Percentiles rank a stretch among this genome's conserved stretches.
phyloP scores from a whole-genome alignment of 1,284 basidiomycete species.

The Gomphus sp. region DNA sequence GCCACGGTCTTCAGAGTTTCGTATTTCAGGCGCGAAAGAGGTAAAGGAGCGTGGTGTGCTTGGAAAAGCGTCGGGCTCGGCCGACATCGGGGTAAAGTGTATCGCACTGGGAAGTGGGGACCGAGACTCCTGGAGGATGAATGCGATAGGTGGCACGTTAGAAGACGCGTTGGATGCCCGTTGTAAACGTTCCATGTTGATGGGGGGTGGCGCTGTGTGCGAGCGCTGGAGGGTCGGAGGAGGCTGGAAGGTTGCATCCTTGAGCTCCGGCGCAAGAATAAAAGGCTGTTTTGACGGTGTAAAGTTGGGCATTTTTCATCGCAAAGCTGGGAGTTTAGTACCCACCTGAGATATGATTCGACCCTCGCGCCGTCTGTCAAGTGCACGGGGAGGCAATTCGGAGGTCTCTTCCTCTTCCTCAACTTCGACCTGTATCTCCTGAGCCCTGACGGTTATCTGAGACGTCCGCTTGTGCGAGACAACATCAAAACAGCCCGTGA shows the following conservation, averaged over 20 bases:
- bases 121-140: conserved; percentile 5
- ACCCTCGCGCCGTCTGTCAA: too few species aligned
- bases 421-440: neutral
- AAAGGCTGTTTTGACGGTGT: too few species aligned
- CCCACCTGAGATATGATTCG: too few species aligned
- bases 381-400: too few species aligned
- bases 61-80: conserved; percentile 1
- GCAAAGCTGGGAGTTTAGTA: too few species aligned
- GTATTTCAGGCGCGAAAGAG: neutral
- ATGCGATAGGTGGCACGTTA: conserved; percentile 2
- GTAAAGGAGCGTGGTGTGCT: conserved; percentile 2
- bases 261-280: too few species aligned
- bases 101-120: conserved; percentile 5
- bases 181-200: too few species aligned
- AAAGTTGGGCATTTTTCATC: too few species aligned
- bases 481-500: neutral
- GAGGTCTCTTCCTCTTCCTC: too few species aligned
- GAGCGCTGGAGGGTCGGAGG: too few species aligned
- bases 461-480: neutral
- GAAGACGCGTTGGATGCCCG: neutral
- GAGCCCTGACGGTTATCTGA: neutral
- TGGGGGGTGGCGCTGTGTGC: too few species aligned
- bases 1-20: neutral
- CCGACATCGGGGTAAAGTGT: conserved; percentile 1
- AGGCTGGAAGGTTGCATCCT: too few species aligned